Evolutionary conservation across 192 early-diverging fungal species (phyloP).

Genomic region (Jimgerdemannia lactiflua): DNA sequence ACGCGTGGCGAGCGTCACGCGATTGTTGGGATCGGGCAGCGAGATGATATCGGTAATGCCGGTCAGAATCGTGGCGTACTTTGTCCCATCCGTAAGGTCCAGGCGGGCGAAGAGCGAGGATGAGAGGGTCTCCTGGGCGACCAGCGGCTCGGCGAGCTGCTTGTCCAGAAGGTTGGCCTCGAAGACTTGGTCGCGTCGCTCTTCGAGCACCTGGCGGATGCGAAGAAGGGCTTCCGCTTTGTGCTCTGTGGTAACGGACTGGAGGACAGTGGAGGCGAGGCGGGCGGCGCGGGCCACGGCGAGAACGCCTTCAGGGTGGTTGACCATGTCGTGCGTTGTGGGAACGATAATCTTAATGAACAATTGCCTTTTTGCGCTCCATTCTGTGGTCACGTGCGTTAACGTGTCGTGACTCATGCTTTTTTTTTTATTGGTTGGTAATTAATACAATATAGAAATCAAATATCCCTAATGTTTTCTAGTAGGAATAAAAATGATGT

Average conservation of each 20-base stretch:
- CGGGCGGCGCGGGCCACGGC: constrained; percentile 59
- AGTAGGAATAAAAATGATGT: no score
- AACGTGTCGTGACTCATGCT: no score
- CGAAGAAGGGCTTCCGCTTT: constrained; percentile 72
- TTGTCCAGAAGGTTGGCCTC: constrained; percentile 79
- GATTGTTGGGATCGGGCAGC: constrained; percentile 82
- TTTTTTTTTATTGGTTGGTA: no score
- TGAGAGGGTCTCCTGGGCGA: constrained; percentile 71
- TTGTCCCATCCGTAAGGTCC: constrained; percentile 81
- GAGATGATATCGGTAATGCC: constrained; percentile 88
- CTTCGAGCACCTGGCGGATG: constrained; percentile 66
- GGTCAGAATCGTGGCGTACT: constrained; percentile 82
- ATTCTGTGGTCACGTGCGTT: no score
- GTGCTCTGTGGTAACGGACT: constrained; percentile 64
- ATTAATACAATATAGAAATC: no score
- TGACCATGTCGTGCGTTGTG: no score
- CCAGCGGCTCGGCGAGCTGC: constrained; percentile 64
- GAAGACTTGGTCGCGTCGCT: constrained; percentile 66
- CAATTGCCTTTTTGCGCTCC: no score
- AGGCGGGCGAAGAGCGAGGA: constrained; percentile 82
- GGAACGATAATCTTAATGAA: no score
- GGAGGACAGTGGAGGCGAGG: constrained; percentile 69
- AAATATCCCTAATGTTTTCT: no score
- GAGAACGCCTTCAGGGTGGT: background rate
- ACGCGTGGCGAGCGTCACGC: constrained; percentile 71